Base-by-base conservation (phyloP, 176 grass and related monocot genomes). In the Oryza australiensis region DNA sequence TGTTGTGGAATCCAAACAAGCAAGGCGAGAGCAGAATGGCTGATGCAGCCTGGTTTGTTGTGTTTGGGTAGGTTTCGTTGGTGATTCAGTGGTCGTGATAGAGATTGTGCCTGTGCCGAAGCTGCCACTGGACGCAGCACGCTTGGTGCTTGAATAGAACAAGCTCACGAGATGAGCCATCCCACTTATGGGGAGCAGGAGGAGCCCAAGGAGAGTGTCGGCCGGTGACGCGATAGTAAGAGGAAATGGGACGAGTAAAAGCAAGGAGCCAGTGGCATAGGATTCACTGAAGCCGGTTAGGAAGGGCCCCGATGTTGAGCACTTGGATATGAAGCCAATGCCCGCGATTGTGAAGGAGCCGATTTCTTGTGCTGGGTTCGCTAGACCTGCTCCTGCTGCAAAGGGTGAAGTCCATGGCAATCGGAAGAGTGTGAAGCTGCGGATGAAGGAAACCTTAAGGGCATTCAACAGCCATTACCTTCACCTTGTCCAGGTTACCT, bases 201-300 rank as follows among this genome's bases (percentile, higher is more conserved):
- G 57, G 49, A 38, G 42, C 64, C 63, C 11, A 87, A 87, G 73
- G 72, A 81, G 42, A 16, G 81, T 33, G 26, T 30, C 29, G 49
- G 70, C 30, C 59, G 86, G 70, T 29, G 72, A 12, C 62, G 68
- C 8, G 24, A 33, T 1, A 20, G 62, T 2, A 88, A 84, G 74
- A 85, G 73, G 73, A 88, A 80, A 51, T 82, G 55, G 59, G 83
- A 85, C 4, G 77, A 64, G 23, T 82, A 88, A 62, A 85, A 22
- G 72, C 59, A 33, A 33, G 26, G 82, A 33, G 37, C 29, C 62
- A 9, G 9, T 42, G 38, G 63, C 9, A n/a, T 29, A 68, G 60
- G 72, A 53, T 42, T 28, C 9, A 0, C 62, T 53, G 16, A 90
- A 69, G 66, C 68, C 40, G 23, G 69, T 0, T 41, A 35, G 49